A percentile compares a stretch with the other conserved stretches of the same genome.
Evolutionary conservation across 805 yeast genomes (phyloP).

Genomic region (Lachancea sp.): DNA sequence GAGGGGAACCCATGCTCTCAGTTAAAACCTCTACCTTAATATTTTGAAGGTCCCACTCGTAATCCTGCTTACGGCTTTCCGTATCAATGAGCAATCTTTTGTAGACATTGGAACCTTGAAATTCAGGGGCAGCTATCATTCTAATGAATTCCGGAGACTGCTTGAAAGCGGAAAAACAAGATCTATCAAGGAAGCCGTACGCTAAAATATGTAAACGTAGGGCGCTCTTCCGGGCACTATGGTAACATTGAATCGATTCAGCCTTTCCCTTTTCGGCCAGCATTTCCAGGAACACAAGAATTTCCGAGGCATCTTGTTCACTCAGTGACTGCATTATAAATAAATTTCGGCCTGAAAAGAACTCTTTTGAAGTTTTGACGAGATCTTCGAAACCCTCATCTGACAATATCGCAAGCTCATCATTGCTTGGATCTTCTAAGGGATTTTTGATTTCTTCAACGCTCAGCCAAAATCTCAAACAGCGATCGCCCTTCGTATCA

Average conservation of each 20-base stretch:
- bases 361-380: constrained; percentile 13
- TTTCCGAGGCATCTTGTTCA: constrained; percentile 16
- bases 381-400: constrained; percentile 23
- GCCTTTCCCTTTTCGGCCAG: neutral
- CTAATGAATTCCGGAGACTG: constrained; percentile 50
- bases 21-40: constrained; percentile 30
- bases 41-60: neutral
- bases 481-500: constrained; percentile 9
- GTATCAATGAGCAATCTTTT: constrained; percentile 20
- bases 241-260: neutral
- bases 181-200: constrained; percentile 45
- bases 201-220: constrained; percentile 52
- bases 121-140: constrained; percentile 41
- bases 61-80: constrained; percentile 5
- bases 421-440: constrained; percentile 40
- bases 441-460: constrained; percentile 71
- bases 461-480: constrained; percentile 59
- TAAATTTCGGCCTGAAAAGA: constrained; percentile 6
- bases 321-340: constrained; percentile 10
- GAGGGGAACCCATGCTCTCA: constrained; percentile 7
- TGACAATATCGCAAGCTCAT: constrained; percentile 28
- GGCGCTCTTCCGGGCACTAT: constrained; percentile 53
- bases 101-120: constrained; percentile 27
- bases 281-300: neutral
- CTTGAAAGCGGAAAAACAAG: constrained; percentile 51